These are phyloP conservation scores for Aspergillus ustus DNA, from an alignment of 2,329 filamentous ascomycete genomes.

Conservation along the genomic window DNA sequence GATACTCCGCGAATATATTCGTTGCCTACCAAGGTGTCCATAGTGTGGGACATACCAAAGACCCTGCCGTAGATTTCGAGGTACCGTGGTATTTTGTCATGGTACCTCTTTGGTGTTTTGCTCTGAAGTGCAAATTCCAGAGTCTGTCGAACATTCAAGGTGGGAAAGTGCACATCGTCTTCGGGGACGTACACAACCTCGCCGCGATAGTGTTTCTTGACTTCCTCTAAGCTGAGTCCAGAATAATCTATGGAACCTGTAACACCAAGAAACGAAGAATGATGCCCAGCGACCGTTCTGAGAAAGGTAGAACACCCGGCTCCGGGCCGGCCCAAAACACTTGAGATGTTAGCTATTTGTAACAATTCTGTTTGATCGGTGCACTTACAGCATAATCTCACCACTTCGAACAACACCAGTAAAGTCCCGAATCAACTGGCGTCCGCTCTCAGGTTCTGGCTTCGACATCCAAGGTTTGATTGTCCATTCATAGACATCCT, in stretches of 20 bases:
- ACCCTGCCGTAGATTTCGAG: conserved; percentile 70
- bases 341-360: conserved; percentile 14
- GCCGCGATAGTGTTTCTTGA: conserved; percentile 67
- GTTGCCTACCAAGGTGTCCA: conserved; percentile 68
- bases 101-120: conserved; percentile 68
- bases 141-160: conserved; percentile 73
- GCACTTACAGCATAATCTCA: conserved; percentile 65
- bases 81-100: conserved; percentile 65
- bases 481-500: conserved; percentile 64
- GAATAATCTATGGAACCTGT: conserved; percentile 71
- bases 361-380: no score
- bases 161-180: conserved; percentile 72
- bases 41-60: conserved; percentile 74
- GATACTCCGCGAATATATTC: conserved; percentile 63
- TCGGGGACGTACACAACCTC: conserved; percentile 75
- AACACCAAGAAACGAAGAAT: conserved; percentile 65
- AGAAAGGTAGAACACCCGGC: conserved; percentile 74
- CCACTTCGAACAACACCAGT: conserved; percentile 67
- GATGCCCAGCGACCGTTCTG: conserved; percentile 70
- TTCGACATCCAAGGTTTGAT: conserved; percentile 54
- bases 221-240: conserved; percentile 66
- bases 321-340: conserved; percentile 69
- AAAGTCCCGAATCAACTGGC: conserved; percentile 65
- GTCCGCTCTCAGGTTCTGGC: conserved; percentile 50
- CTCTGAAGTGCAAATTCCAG: conserved; percentile 71